Evolutionary conservation across 257 asterid genomes (phyloP).

Genomic region (Rehmannia glutinosa): DNA sequence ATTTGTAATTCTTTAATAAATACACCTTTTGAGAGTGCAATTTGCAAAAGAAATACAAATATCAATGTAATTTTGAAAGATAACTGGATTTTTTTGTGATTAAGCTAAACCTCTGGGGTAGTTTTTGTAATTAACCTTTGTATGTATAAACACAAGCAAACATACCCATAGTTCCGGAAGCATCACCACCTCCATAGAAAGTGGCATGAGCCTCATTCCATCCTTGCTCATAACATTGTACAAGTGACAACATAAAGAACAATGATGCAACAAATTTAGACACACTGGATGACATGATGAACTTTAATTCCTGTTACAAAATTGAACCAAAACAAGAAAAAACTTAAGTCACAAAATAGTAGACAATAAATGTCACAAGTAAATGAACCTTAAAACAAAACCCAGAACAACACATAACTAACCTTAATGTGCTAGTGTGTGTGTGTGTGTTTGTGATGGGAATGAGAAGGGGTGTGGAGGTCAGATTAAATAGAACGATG

Average conservation of each 20-base stretch:
- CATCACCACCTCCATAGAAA: slow-evolving; percentile 65
- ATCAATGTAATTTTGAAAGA: no score
- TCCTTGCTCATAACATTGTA: slow-evolving; percentile 31
- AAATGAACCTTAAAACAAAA: no score
- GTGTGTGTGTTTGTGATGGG: not conserved
- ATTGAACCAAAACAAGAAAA: not conserved
- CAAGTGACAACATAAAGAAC: slow-evolving; percentile 16
- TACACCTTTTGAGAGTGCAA: no score
- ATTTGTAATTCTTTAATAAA: no score
- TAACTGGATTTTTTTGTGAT: no score
- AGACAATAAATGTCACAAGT: not conserved
- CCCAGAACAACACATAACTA: not conserved
- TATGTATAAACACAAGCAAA: no score
- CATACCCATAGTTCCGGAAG: slow-evolving; percentile 65
- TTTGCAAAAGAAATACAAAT: no score
- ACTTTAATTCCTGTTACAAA: not conserved
- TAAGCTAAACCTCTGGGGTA: no score
- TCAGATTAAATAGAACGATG: slow-evolving; percentile 6
- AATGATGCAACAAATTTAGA: slow-evolving; percentile 1
- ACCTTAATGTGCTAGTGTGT: not conserved
- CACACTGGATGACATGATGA: slow-evolving; percentile 12
- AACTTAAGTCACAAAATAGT: no score
- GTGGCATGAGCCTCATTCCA: slow-evolving; percentile 67
- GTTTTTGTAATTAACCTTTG: no score
- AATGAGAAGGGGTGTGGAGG: not conserved